phyloP scores from a whole-genome alignment of 169 alveolate genomes.

The Eimeria brunetti region DNA sequence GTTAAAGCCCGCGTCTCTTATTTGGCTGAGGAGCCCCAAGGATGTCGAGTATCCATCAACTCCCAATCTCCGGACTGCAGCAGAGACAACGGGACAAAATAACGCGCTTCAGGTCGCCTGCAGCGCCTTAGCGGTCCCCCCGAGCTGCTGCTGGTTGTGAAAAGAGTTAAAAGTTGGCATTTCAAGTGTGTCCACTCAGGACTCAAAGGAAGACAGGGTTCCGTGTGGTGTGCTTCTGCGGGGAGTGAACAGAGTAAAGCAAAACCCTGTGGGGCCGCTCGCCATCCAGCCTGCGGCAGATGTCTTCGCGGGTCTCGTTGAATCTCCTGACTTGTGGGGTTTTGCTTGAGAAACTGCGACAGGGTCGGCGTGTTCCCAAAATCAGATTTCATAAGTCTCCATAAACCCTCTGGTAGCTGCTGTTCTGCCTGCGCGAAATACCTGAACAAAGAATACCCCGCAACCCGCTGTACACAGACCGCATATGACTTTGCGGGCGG shows the following conservation, averaged over 20 bases:
- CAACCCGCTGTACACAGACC: background rate
- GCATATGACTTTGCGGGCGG: background rate
- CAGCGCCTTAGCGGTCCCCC: background rate
- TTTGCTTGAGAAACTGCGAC: slow-evolving; percentile 61
- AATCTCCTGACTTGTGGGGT: slow-evolving; percentile 27
- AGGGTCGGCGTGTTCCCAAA: slow-evolving; percentile 79
- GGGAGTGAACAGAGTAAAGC: background rate
- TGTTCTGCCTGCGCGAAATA: slow-evolving; percentile 85
- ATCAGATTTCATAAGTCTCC: slow-evolving; percentile 82
- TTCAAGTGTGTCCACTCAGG: background rate
- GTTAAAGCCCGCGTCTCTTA: slow-evolving; percentile 56
- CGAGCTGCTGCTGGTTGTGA: background rate
- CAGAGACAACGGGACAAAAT: background rate
- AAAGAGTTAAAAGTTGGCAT: background rate
- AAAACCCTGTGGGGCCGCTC: background rate
- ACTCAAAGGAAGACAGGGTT: background rate
- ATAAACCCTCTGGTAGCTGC: slow-evolving; percentile 80
- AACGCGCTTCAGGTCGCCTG: background rate
- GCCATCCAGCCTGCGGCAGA: background rate
- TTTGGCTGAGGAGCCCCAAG: slow-evolving; percentile 16
- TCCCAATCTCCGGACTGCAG: slow-evolving; percentile 72
- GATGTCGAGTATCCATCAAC: slow-evolving; percentile 70
- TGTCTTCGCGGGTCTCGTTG: background rate
- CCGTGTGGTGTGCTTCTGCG: background rate
- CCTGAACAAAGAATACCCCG: slow-evolving; percentile 9